Percentiles rank a stretch among this genome's conserved stretches.
Evolutionary conservation across 768 basidiomycete genomes (phyloP).

Genomic region (Amanita pallidorosea): DNA sequence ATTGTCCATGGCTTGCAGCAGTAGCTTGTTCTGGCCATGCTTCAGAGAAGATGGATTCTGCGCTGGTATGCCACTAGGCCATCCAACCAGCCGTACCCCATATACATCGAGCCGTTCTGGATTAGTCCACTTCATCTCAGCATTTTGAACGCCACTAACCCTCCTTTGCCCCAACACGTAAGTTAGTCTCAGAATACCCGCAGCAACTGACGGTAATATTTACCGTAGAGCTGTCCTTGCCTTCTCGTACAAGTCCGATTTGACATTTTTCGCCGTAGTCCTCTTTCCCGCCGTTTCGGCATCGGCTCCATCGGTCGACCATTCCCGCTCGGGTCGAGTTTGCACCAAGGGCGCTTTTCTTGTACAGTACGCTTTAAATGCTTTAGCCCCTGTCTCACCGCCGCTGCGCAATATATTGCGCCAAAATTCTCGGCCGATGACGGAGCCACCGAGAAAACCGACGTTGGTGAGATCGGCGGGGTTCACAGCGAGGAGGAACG

Average conservation of each 20-base stretch:
- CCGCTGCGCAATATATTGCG: slow-evolving; percentile 46
- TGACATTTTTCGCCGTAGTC: slow-evolving; percentile 28
- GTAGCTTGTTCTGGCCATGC: slow-evolving; percentile 37
- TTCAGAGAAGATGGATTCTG: slow-evolving; percentile 56
- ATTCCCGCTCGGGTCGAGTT: neutral
- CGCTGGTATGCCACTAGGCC: slow-evolving; percentile 47
- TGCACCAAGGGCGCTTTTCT: slow-evolving; percentile 14
- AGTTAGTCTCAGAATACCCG: neutral
- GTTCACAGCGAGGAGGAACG: slow-evolving; percentile 53
- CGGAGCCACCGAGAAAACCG: slow-evolving; percentile 56
- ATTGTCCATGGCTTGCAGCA: slow-evolving; percentile 37
- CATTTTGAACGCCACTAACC: slow-evolving; percentile 47
- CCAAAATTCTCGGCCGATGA: slow-evolving; percentile 58
- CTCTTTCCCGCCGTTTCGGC: slow-evolving; percentile 13
- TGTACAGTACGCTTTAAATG: slow-evolving; percentile 39
- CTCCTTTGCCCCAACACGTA: slow-evolving; percentile 20
- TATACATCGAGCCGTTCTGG: slow-evolving; percentile 45
- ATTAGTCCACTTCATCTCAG: slow-evolving; percentile 73
- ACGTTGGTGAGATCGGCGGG: slow-evolving; percentile 32
- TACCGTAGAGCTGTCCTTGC: slow-evolving; percentile 49
- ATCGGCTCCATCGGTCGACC: slow-evolving; percentile 5
- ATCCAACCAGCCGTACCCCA: slow-evolving; percentile 51
- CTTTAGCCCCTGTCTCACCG: slow-evolving; percentile 43
- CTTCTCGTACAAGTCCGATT: slow-evolving; percentile 44
- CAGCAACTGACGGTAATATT: slow-evolving; percentile 4